Base-by-base conservation (phyloP, 495 filamentous ascomycete genomes). In the Viridothelium virens region DNA sequence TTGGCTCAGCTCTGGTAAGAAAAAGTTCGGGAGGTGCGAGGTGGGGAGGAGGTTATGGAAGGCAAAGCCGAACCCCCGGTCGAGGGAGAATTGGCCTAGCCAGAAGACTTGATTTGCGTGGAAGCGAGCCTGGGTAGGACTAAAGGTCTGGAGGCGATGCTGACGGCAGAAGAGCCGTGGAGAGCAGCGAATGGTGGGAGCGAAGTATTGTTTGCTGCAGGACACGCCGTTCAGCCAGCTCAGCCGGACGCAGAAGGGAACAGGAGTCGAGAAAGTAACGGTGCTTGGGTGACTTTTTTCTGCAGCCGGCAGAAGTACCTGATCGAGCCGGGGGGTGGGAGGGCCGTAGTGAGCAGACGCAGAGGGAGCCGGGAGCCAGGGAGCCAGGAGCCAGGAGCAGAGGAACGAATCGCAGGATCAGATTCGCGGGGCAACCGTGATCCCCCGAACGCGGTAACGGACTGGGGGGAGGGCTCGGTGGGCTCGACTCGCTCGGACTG, bases 391-490 rank as follows among this genome's bases (percentile, higher is more conserved):
- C 12, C 10, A 5, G 18, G 18, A 14, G 48, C 11, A 5, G 25
- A 36, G 31, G 53, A 31, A 59, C 53, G 53, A 59, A 59, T 59
- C 11, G 53, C 18, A 59, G 25, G 53, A 59, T 6, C 6, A 10
- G 53, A 59, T 59, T 44, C 53, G 53, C 53, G 53, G 53, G 53
- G 53, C 53, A 59, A 59, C 53, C 53, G 53, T 59, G 53, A 59
- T 34, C 36, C 53, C 53, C 53, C 53, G 53, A 18, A 59, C 48
- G 53, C 53, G 7, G 53, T 59, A 59, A 31, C 25, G 53, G 25
- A 59, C 11, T 31, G 36, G 25, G 33, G 53, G 53, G 11, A 53
- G 10, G 12, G 16, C 48, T 53, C 25, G 25, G 25, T 46, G 41
- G 41, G 9, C 41, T 46, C 41, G 41, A 46, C 48, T 14, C 25